Base-by-base conservation (phyloP, 768 basidiomycete genomes). In the Pleurotus giganteus region DNA sequence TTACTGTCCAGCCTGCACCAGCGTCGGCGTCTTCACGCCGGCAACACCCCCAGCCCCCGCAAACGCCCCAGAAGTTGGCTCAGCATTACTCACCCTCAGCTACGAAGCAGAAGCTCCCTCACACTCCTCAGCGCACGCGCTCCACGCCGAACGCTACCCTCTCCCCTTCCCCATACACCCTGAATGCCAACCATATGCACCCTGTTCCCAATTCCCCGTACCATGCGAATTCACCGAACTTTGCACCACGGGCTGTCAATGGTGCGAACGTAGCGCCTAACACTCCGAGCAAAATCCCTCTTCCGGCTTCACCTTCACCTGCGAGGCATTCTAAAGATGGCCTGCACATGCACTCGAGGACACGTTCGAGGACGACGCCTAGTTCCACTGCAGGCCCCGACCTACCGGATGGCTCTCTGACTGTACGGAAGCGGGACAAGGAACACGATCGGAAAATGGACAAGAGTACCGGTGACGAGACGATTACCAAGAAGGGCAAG, bases 51-150 rank as follows among this genome's bases (percentile, higher is more conserved):
- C 39, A 11, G 13, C 12, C 39, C 19, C 39, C 39, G 13, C 39
- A 41, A 4, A 41, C 39, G 7, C 39, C 39, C 39, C 39, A 41
- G 19, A 45, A 23, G 11, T 23, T 11, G 9, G 7, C 27, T 5
- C 13, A 31, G 13, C 28, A 29, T 28, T 17, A 29, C 27, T 28
- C 47, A 19, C 31, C 28, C 23, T 50, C 47, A 21, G 29, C 47
- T 21, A 12, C 47, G 7, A 50, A 21, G 12, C 47, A n/a, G 15
- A 50, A 31, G 8, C 47, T 17, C 44, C 44, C 44, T 9, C 17
- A 45, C 23, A 45, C 44, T 4, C 53, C 43, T 24, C 55, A 56
- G 7, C 24, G 45, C 7, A 41, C 27, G n/a, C 46, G 36, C 23
- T 45, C 44, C 9, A 45, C 44, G 19, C 44, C 44, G 13, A 45